Percentiles rank a stretch among this genome's conserved stretches.
Conservation (phyloP, 257 asterid genomes). For the Agastache rugosa region DNA sequence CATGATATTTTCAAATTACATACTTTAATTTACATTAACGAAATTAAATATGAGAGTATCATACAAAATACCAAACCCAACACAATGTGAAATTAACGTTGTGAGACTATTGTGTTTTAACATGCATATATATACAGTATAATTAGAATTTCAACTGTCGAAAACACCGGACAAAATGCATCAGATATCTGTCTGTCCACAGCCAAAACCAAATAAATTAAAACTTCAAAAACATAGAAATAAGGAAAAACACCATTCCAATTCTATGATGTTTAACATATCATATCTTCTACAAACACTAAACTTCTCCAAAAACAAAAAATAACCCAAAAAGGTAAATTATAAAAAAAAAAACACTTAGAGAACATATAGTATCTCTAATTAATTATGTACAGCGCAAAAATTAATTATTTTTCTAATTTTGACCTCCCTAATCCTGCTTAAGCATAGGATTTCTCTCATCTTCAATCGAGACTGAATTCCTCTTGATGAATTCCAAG, state of each 20-base stretch:
- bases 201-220: background rate
- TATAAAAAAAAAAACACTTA: background rate
- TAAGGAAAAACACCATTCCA: slow-evolving; percentile 24
- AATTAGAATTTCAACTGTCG: slow-evolving; percentile 27
- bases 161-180: slow-evolving; percentile 28
- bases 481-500: slow-evolving; percentile 51
- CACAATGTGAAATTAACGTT: background rate
- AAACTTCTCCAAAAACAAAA: background rate
- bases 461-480: slow-evolving; percentile 46
- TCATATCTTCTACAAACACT: background rate
- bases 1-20: background rate
- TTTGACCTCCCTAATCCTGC: background rate
- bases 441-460: slow-evolving; percentile 43
- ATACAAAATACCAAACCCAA: background rate
- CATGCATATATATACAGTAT: too few species aligned
- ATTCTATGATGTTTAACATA: slow-evolving; percentile 21
- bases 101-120: background rate
- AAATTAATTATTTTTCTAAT: background rate
- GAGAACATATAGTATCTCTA: background rate
- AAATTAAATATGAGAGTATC: background rate
- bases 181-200: slow-evolving; percentile 23
- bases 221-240: background rate
- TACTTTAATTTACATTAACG: background rate
- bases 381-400: slow-evolving; percentile 21
- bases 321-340: background rate